Percentiles rank a stretch among this genome's conserved stretches.
Evolutionary conservation across 148 eudicot species (phyloP).

Genomic region (Arbutus unedo): DNA sequence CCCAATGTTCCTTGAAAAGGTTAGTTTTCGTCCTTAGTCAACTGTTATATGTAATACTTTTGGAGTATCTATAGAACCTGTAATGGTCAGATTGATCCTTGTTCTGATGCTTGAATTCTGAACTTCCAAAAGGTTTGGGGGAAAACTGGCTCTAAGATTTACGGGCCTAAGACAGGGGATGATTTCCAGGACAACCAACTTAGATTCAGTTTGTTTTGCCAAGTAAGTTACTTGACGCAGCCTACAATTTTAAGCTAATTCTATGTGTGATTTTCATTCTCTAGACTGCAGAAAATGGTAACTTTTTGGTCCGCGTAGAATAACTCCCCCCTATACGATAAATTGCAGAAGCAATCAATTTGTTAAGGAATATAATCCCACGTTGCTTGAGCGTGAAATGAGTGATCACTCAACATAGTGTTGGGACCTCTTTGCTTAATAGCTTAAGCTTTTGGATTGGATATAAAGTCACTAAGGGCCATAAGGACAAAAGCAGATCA

Average conservation of each 20-base stretch:
- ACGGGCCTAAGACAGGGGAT: conserved; percentile 74
- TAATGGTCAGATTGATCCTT: neutral
- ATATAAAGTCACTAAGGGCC: neutral
- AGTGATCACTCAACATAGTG: no score
- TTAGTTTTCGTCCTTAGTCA: conserved; percentile 9
- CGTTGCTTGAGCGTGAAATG: no score
- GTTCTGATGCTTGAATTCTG: conserved; percentile 11
- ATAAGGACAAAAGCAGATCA: neutral
- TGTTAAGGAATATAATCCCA: neutral
- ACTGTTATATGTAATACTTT: neutral
- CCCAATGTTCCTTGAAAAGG: conserved; percentile 56
- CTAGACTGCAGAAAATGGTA: neutral
- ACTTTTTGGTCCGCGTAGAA: neutral
- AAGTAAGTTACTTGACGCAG: conserved; percentile 29
- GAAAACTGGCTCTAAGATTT: conserved; percentile 82
- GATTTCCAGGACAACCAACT: conserved; percentile 81
- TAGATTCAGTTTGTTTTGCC: conserved; percentile 77
- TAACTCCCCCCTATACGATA: neutral
- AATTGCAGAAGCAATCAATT: neutral
- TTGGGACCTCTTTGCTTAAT: no score
- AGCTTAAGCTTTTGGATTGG: no score
- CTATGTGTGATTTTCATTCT: neutral
- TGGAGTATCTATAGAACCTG: neutral
- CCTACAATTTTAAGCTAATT: neutral
- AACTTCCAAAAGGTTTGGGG: conserved; percentile 70